phyloP scores from a whole-genome alignment of 305 asterid genomes.

The Fraxinus ornus region DNA sequence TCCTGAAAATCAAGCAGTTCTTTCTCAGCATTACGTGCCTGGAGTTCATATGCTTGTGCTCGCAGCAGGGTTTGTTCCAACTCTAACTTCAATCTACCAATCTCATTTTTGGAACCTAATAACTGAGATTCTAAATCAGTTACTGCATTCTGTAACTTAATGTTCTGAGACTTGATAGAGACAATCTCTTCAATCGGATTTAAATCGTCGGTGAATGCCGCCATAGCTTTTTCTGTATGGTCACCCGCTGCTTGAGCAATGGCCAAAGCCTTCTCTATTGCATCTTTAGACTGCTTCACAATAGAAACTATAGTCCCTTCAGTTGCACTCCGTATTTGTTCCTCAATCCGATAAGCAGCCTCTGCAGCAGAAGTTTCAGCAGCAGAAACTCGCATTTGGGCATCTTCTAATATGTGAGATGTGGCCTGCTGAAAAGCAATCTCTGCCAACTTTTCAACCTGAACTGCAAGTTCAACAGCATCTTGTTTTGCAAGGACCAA shows the following conservation, averaged over 20 bases:
- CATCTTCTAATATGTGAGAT: conserved; percentile 44
- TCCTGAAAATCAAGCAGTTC: conserved; percentile 39
- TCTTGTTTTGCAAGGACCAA: conserved; percentile 44
- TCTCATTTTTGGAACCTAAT: conserved; percentile 24
- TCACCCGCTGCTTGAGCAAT: conserved; percentile 39
- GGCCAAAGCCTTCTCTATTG: conserved; percentile 42
- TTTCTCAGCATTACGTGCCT: conserved; percentile 33
- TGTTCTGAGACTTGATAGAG: conserved; percentile 28
- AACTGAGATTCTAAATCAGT: conserved; percentile 32
- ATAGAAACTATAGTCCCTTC: conserved; percentile 35
- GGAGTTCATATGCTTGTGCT: conserved; percentile 30
- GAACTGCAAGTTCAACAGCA: conserved; percentile 50
- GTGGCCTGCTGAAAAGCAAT: conserved; percentile 46
- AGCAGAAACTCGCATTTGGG: conserved; percentile 37
- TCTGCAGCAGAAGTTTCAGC: conserved; percentile 45
- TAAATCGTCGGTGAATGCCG: conserved; percentile 30
- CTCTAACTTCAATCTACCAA: conserved; percentile 32
- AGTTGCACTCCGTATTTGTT: conserved; percentile 35
- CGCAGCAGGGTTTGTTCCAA: conserved; percentile 30
- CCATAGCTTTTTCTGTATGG: conserved; percentile 33
- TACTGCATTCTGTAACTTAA: conserved; percentile 33
- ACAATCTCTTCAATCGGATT: conserved; percentile 31
- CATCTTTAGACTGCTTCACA: conserved; percentile 39
- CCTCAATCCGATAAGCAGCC: conserved; percentile 42
- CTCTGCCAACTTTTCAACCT: conserved; percentile 44